A percentile compares a stretch with the other conserved stretches of the same genome.
These are phyloP conservation scores for Ophiocordyceps polyrhachis-furcata DNA, from an alignment of 2,329 filamentous ascomycete genomes.

Conservation along the genomic window DNA sequence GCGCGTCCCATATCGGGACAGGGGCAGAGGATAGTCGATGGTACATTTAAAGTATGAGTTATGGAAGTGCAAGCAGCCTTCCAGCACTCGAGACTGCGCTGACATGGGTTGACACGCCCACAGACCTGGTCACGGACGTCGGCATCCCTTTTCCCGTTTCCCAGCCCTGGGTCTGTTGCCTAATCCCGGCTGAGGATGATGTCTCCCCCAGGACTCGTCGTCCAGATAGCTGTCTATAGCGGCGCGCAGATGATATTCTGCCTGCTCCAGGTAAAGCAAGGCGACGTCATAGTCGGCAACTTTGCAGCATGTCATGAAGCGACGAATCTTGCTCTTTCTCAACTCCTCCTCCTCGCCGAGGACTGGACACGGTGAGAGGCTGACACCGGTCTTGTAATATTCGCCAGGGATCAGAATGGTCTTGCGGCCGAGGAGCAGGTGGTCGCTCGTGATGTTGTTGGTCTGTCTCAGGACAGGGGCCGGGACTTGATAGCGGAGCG, in stretches of 20 bases:
- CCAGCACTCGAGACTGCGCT: background rate
- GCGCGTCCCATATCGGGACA: background rate
- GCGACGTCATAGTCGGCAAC: conserved; percentile 61
- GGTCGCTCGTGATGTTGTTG: conserved; percentile 55
- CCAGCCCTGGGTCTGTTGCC: conserved; percentile 8
- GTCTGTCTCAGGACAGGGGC: conserved; percentile 38
- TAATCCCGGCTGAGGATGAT: conserved; percentile 29
- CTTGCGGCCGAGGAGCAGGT: conserved; percentile 48
- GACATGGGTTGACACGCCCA: background rate
- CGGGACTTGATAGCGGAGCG: conserved; percentile 54
- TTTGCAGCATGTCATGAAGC: conserved; percentile 67
- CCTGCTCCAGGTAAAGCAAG: conserved; percentile 54
- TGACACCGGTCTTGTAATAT: conserved; percentile 47
- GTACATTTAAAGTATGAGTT: conserved; percentile 3
- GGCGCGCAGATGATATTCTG: conserved; percentile 43
- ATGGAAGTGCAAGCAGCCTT: conserved; percentile 6
- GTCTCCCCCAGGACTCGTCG: conserved; percentile 59
- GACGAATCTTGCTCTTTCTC: conserved; percentile 49
- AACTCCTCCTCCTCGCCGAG: conserved; percentile 58
- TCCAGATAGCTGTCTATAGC: conserved; percentile 47
- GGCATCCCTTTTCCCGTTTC: conserved; percentile 12
- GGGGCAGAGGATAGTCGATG: background rate
- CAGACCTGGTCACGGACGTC: conserved; percentile 14
- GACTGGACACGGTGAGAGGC: conserved; percentile 50
- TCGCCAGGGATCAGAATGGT: conserved; percentile 54